Percentiles rank a stretch among this genome's conserved stretches.
phyloP scores from a whole-genome alignment of 2,329 filamentous ascomycete genomes.

The Botrytis elliptica region DNA sequence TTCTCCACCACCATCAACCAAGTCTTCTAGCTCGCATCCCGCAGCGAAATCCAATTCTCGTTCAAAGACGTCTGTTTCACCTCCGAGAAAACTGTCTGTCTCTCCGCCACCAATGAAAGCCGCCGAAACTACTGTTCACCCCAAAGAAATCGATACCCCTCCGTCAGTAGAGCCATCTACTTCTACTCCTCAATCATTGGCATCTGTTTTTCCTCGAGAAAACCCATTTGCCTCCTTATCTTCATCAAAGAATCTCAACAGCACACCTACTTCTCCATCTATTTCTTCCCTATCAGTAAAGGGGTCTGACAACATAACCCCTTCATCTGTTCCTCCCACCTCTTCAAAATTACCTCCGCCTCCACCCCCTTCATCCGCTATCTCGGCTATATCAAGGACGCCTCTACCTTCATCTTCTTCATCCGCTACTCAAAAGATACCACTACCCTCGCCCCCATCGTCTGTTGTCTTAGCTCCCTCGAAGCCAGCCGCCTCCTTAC shows the following conservation, averaged over 20 bases:
- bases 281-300: not conserved
- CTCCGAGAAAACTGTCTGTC: not conserved
- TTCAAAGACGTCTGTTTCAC: not conserved
- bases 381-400: not conserved
- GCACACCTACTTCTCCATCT: not conserved
- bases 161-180: not conserved
- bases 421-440: not conserved
- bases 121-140: not conserved
- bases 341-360: not conserved
- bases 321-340: not conserved
- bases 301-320: not conserved
- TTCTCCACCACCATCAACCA: constrained; percentile 2
- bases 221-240: not conserved
- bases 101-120: not conserved
- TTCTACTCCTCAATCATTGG: not conserved
- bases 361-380: not conserved
- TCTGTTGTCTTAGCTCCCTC: not conserved
- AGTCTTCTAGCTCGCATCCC: not conserved
- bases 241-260: not conserved
- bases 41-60: not conserved
- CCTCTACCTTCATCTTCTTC: not conserved
- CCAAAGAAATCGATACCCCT: not conserved
- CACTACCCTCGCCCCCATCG: not conserved
- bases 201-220: not conserved
- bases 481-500: not conserved